These are phyloP conservation scores for Haematococcus lacustris DNA, from an alignment of 139 green algal genomes.

Conservation along the genomic window DNA sequence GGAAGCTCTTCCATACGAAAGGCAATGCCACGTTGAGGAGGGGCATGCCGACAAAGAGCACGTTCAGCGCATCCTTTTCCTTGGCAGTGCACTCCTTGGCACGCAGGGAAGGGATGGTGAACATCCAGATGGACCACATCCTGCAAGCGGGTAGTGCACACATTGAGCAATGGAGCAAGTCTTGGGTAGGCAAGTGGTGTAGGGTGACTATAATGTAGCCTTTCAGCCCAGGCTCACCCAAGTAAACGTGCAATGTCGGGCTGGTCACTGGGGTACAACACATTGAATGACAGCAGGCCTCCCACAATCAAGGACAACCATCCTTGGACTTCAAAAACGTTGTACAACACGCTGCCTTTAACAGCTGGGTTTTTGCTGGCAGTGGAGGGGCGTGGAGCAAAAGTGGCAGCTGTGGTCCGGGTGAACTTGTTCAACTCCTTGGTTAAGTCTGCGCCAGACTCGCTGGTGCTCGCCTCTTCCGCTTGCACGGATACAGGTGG, in stretches of 20 bases:
- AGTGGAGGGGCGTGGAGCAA: slow-evolving; percentile 72
- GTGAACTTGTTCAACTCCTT: slow-evolving; percentile 55
- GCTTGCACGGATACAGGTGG: no score
- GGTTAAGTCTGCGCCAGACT: no score
- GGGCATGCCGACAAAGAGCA: slow-evolving; percentile 86
- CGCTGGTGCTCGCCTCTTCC: no score
- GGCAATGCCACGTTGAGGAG: slow-evolving; percentile 90
- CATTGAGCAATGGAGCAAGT: no score
- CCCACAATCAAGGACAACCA: slow-evolving; percentile 66
- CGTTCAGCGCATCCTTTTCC: slow-evolving; percentile 96
- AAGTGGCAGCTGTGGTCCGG: slow-evolving; percentile 66
- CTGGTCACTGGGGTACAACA: slow-evolving; percentile 88
- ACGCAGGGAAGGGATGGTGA: slow-evolving; percentile 86
- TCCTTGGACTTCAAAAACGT: slow-evolving; percentile 77
- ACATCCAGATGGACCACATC: slow-evolving; percentile 98
- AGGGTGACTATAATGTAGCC: not conserved
- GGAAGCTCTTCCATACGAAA: slow-evolving; percentile 89
- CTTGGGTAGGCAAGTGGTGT: not conserved
- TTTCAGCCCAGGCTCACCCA: slow-evolving; percentile 51
- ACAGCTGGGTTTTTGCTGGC: slow-evolving; percentile 76
- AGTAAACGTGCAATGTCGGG: slow-evolving; percentile 86
- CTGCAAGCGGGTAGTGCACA: slow-evolving; percentile 29
- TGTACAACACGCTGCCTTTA: slow-evolving; percentile 71
- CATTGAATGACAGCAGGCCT: slow-evolving; percentile 88
- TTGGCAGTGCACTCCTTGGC: slow-evolving; percentile 79